Base-by-base conservation (phyloP, 257 asterid species). In the Jacaranda mimosifolia region DNA sequence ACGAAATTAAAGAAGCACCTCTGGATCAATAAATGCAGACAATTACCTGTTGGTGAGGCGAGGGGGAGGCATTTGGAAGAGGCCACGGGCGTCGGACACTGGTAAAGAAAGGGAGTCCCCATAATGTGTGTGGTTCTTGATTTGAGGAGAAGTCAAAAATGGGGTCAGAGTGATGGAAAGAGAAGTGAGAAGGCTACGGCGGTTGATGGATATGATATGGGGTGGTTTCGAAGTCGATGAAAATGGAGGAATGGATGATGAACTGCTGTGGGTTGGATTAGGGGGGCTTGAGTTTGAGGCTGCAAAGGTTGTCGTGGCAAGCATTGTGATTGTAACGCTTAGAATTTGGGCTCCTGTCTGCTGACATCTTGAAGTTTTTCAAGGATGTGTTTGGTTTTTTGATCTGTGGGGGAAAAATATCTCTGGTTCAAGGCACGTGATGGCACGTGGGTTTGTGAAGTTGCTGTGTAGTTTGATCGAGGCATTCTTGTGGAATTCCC, bases 1-100 rank as follows among this genome's bases (percentile, higher is more conserved):
- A 42, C 32, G 11, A 59, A 49, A 18, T 19, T 46, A 63, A 9
- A 36, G 32, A 59, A 38, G 4, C 18, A 7, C 12, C 45, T 68
- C 12, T 48, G 9, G 36, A 56, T 13, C 38, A 35, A 39, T 12
- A 58, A 55, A n/a, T 26, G 32, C 19, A 42, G 7, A 51, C 4
- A 15, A 46, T 43, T 77, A 92, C 98, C 93, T 84, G 83, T 94
- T 94, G 79, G 75, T 56, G 79, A 94, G 97, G 75, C 97, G 96
- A 85, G 83, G 73, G 1, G 98, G 98, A 36, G 98, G 98, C 98
- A 92, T 92, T 85, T 91, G 98, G 77, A 94, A 92, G 80, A 94
- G 94, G 63, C 98, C 98, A n/a, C 97, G 96, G 10, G 98, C 98
- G 35, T 88, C 77, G 6, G 98, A 81, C n/a, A 67, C 79, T 7